Base-by-base conservation (phyloP, 2,329 filamentous ascomycete species). In the Botrytis byssoidea region DNA sequence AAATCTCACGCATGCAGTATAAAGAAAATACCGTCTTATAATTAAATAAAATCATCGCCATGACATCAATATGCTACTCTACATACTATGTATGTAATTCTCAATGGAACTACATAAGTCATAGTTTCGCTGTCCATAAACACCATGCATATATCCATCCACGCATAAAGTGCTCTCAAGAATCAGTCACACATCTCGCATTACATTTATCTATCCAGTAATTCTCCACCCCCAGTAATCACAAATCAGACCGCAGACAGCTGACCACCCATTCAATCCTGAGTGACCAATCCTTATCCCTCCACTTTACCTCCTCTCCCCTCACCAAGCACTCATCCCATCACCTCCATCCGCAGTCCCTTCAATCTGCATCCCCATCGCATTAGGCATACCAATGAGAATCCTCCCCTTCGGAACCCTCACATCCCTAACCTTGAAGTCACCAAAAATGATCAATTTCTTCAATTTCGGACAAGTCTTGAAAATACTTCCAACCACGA, bases 401-500 rank as follows among this genome's bases (percentile, higher is more conserved):
- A 89, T 86, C 69, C 86, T 86, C 3, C 87, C 88, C 48, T 84
- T 83, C 0, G 88, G 88, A 51, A 89, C 87, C 66, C 81, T 82
- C 29, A 87, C 84, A 59, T 86, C 83, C 78, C 82, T 86, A 57
- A 90, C 87, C 78, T 87, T 88, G 86, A 91, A 90, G 81, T 89
- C 90, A 20, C 89, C 89, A 82, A 90, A 91, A 0, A 91, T 88
- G 66, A 89, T 89, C 66, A 91, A 81, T 78, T 88, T 86, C 76
- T 85, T 85, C 74, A 91, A 81, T 48, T 84, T 87, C 0, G 91
- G 91, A 75, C 91, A 93, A 68, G 85, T 83, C 32, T 87, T 85
- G 82, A 93, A 93, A 73, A 93, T 88, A 74, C 84, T 85, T 0
- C 88, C 88, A 5, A 93, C 83, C 1, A 92, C 83, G 70, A 88